Evolutionary conservation across 163 green algal species (phyloP).

Genomic region (Coccomyxa subellipsoidea): DNA sequence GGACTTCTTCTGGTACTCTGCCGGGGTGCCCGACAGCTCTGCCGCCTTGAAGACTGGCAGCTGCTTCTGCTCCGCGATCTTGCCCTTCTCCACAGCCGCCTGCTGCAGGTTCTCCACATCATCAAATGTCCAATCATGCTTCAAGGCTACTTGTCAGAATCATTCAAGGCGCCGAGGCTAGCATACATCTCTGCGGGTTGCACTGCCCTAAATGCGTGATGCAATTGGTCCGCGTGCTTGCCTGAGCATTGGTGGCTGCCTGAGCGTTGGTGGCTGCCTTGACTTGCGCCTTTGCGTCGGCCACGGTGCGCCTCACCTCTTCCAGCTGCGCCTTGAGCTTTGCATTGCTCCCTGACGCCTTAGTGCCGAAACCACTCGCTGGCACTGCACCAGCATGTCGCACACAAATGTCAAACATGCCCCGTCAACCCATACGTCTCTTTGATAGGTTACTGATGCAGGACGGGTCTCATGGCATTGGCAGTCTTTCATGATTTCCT

Average conservation of each 20-base stretch:
- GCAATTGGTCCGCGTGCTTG: too few species aligned
- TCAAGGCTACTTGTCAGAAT: too few species aligned
- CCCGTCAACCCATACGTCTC: too few species aligned
- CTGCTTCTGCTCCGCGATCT: neutral
- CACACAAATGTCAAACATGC: too few species aligned
- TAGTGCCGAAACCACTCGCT: neutral
- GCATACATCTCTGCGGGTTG: too few species aligned
- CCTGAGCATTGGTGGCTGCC: neutral
- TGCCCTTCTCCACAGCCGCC: neutral
- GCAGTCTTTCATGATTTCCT: too few species aligned
- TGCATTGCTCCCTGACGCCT: neutral
- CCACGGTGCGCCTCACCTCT: neutral
- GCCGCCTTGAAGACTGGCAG: slow-evolving; percentile 2
- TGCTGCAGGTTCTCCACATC: neutral
- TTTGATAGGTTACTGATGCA: too few species aligned
- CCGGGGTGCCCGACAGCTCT: neutral
- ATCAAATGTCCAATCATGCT: neutral
- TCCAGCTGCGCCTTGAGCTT: slow-evolving; percentile 1
- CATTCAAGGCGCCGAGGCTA: too few species aligned
- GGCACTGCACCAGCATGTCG: too few species aligned
- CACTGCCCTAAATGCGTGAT: too few species aligned
- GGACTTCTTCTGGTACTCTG: neutral
- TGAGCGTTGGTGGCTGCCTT: neutral
- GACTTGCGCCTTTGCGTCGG: neutral
- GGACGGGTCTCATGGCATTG: too few species aligned